Evolutionary conservation across 1,284 basidiomycete genomes (phyloP).

Genomic region (Cutaneotrichosporon dermatis): DNA sequence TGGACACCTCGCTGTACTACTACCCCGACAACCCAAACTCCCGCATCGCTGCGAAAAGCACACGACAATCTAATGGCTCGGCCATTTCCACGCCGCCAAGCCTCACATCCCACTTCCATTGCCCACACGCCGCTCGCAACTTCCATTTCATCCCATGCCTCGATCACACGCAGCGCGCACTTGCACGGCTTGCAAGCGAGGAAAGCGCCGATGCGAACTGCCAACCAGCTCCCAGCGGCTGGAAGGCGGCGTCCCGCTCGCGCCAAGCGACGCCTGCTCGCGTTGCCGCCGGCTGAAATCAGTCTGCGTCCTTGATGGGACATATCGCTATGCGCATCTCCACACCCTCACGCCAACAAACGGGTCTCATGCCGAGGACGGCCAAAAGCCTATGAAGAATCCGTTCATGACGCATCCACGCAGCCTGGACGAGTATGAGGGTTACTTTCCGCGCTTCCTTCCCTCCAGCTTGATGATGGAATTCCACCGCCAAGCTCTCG

Average conservation of each 20-base stretch:
- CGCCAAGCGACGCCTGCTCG: neutral
- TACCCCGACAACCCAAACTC: too few species aligned
- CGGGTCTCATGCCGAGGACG: neutral
- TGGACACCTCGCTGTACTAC: too few species aligned
- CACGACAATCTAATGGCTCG: too few species aligned
- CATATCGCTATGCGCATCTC: neutral
- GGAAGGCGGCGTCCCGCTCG: neutral
- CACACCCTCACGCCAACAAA: neutral
- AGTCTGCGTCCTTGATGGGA: neutral
- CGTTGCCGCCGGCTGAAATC: neutral
- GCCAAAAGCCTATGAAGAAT: too few species aligned
- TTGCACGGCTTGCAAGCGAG: neutral
- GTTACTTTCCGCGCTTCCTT: slow-evolving; percentile 7
- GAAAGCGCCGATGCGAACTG: slow-evolving; percentile 1
- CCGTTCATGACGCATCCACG: neutral
- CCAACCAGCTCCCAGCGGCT: neutral
- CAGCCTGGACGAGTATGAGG: slow-evolving; percentile 5
- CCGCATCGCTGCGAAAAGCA: too few species aligned
- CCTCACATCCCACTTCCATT: neutral
- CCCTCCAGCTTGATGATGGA: slow-evolving; percentile 5
- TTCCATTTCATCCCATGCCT: neutral
- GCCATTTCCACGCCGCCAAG: neutral
- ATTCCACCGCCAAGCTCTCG: slow-evolving; percentile 1
- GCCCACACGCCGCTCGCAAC: neutral
- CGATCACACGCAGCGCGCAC: slow-evolving; percentile 1